These are phyloP conservation scores for Dryas drummondii DNA, from an alignment of 306 rosid species.

Conservation along the genomic window DNA sequence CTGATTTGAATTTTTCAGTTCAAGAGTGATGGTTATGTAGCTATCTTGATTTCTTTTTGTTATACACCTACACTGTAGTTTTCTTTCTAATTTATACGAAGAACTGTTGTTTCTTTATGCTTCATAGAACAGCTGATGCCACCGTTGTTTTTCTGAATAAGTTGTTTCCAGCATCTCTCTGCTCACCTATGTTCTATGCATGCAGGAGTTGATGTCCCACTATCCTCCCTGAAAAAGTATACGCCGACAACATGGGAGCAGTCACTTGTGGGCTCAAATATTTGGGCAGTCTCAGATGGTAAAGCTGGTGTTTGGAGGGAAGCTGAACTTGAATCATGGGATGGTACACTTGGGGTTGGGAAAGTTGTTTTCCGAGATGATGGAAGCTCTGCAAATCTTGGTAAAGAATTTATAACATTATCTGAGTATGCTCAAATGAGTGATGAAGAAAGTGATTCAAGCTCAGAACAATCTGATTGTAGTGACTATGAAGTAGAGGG, in stretches of 20 bases:
- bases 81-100: neutral
- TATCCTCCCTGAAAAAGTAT: conserved; percentile 64
- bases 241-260: conserved; percentile 71
- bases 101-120: neutral
- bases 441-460: conserved; percentile 55
- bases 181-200: conserved; percentile 16
- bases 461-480: conserved; percentile 55
- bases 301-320: conserved; percentile 73
- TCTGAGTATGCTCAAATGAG: conserved; percentile 64
- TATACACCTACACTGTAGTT: neutral
- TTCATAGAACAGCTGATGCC: neutral
- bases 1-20: neutral
- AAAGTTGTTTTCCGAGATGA: conserved; percentile 82
- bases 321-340: conserved; percentile 94
- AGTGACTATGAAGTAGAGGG: conserved; percentile 66
- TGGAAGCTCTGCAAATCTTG: conserved; percentile 68
- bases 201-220: conserved; percentile 74
- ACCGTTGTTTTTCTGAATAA: neutral
- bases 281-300: conserved; percentile 73
- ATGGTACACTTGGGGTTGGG: conserved; percentile 55
- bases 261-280: conserved; percentile 69
- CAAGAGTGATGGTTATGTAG: neutral
- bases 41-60: neutral
- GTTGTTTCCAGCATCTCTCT: conserved; percentile 11
- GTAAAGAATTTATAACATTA: conserved; percentile 57